phyloP scores from a whole-genome alignment of 441 rosid genomes.

The Cnidoscolus chayamansa region DNA sequence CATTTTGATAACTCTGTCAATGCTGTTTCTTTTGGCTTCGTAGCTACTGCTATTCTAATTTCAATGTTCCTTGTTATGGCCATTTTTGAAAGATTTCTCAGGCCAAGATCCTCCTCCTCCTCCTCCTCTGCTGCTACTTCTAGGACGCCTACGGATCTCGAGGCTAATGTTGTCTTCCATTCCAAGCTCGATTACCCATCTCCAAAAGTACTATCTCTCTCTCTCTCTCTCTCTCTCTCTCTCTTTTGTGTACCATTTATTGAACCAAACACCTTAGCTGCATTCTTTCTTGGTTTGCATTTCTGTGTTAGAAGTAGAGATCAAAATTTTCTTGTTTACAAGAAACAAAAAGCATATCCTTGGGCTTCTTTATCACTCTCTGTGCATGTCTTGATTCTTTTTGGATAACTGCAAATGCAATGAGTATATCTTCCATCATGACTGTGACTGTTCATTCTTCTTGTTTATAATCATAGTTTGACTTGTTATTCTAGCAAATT shows the following conservation, averaged over 20 bases:
- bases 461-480: slow-evolving; percentile 27
- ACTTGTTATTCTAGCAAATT: slow-evolving; percentile 16
- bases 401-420: slow-evolving; percentile 23
- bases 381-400: slow-evolving; percentile 1
- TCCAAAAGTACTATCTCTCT: slow-evolving; percentile 52
- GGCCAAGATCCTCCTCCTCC: slow-evolving; percentile 47
- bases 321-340: slow-evolving; percentile 6
- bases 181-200: slow-evolving; percentile 71
- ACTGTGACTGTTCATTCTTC: slow-evolving; percentile 30
- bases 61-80: slow-evolving; percentile 97
- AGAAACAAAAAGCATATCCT: slow-evolving; percentile 16
- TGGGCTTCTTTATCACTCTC: background rate
- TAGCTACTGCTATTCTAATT: slow-evolving; percentile 91
- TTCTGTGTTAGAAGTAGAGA: background rate
- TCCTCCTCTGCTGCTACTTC: slow-evolving; percentile 2
- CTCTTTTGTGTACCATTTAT: background rate
- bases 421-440: slow-evolving; percentile 35
- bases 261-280: background rate
- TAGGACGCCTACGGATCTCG: slow-evolving; percentile 35
- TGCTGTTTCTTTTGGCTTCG: slow-evolving; percentile 93
- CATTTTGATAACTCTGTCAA: slow-evolving; percentile 72
- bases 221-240: slow-evolving; percentile 9
- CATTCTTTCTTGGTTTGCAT: slow-evolving; percentile 1
- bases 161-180: slow-evolving; percentile 45
- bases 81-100: slow-evolving; percentile 71